Base-by-base conservation (phyloP, 164 flowering plant species). In the Saururus chinensis region DNA sequence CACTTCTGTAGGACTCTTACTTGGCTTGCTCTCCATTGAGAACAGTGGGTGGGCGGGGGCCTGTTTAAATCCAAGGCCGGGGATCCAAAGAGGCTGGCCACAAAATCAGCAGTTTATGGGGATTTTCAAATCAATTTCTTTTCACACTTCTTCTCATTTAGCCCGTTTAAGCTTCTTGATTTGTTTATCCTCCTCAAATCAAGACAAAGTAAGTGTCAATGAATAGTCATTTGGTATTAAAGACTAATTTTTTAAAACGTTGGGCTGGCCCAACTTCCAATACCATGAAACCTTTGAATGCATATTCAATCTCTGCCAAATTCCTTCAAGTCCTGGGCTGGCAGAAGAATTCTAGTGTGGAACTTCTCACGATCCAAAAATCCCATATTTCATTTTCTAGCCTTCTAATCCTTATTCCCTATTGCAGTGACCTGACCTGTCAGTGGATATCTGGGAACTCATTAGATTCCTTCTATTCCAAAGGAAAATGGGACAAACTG, bases 311-410 rank as follows among this genome's bases (percentile, higher is more conserved):
- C 72, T 53, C 64, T 66, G 61, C 56, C 49, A 62, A 79, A 74
- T 67, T 74, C 73, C 59, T 42, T 51, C 37, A 16, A 59, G 64
- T 55, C 64, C 70, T 59, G 11, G 49, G 4, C 17, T 45, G 7
- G 49, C 49, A 45, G 49, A 17, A 45, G 49, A 45, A 45, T 45
- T 45, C 17, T 57, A 51, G 51, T 60, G 16, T 23, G 30, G 54
- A 63, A 66, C 60, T 67, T 59, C 82, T 80, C 81, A 75, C 77
- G 87, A 81, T 85, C 85, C 84, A 67, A 81, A 80, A 78, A 73
- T 75, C 63, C 84, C 64, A 76, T 74, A 30, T 30, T 82, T 82
- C 85, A 82, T 81, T 80, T 84, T 82, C 76, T 80, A 71, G 55
- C 79, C 86, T 85, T 85, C 87, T 86, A 83, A 82, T 82, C 88